Percentiles rank a stretch among this genome's conserved stretches.
phyloP scores from a whole-genome alignment of 306 rosid genomes.

The Alnus glutinosa region DNA sequence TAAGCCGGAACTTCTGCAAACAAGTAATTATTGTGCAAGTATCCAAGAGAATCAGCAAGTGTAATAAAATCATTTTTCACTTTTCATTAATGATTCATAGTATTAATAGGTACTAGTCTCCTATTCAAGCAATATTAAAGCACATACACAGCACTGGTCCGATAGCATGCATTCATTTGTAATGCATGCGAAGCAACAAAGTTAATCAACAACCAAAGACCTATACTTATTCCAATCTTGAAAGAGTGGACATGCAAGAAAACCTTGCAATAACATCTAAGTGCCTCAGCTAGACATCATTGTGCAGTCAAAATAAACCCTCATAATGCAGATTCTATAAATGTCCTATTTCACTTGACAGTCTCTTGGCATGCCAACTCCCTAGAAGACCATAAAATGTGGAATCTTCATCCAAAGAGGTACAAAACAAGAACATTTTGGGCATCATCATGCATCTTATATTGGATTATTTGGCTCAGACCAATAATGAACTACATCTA shows the following conservation, averaged over 20 bases:
- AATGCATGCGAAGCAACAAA: constrained; percentile 24
- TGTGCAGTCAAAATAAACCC: neutral
- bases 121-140: neutral
- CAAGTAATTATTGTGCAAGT: constrained; percentile 7
- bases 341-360: neutral
- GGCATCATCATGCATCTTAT: neutral
- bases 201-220: constrained; percentile 10
- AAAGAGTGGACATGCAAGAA: neutral
- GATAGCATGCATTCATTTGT: constrained; percentile 2
- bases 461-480: neutral
- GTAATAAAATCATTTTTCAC: neutral
- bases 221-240: neutral
- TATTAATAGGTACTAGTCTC: neutral
- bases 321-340: neutral
- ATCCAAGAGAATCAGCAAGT: neutral
- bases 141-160: constrained; percentile 1
- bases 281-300: neutral
- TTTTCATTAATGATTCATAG: neutral
- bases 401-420: neutral
- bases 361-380: neutral
- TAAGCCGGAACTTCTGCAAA: constrained; percentile 79
- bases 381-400: neutral
- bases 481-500: neutral
- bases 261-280: neutral
- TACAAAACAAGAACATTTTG: neutral